Percentiles rank a stretch among this genome's conserved stretches.
Conservation (phyloP, 257 asterid genomes). For the Solanum pennellii region DNA sequence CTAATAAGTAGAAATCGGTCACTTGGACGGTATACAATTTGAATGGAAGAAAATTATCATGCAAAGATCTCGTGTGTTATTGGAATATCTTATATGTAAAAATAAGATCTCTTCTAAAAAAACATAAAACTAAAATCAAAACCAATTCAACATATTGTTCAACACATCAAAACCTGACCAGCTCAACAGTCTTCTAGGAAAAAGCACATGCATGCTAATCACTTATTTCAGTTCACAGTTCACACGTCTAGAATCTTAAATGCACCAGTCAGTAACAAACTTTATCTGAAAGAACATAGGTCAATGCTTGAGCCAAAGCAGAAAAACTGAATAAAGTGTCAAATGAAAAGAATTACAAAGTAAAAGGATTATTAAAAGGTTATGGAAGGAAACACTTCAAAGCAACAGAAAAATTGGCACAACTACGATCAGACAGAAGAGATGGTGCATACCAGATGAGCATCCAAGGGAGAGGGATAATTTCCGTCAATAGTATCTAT, state of each 20-base stretch:
- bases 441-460: slow-evolving; percentile 52
- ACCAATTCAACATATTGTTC: not conserved
- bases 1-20: not conserved
- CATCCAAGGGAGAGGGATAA: slow-evolving; percentile 79
- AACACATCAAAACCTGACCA: not conserved
- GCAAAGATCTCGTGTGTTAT: not conserved
- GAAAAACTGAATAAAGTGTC: not conserved
- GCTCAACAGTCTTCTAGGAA: not conserved
- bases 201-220: not conserved
- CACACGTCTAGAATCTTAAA: not conserved
- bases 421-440: not conserved
- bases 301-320: not conserved
- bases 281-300: not conserved
- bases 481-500: slow-evolving; percentile 71
- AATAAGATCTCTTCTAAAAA: not conserved
- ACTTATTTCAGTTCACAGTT: not conserved
- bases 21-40: not conserved
- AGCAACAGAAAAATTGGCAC: not conserved
- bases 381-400: not conserved
- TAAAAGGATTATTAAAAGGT: not conserved
- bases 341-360: not conserved
- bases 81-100: not conserved
- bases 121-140: not conserved
- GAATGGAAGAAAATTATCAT: not conserved
- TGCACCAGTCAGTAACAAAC: not conserved